Evolutionary conservation across 2,329 filamentous ascomycete genomes (phyloP).

Genomic region (Plenodomus lindquistii): DNA sequence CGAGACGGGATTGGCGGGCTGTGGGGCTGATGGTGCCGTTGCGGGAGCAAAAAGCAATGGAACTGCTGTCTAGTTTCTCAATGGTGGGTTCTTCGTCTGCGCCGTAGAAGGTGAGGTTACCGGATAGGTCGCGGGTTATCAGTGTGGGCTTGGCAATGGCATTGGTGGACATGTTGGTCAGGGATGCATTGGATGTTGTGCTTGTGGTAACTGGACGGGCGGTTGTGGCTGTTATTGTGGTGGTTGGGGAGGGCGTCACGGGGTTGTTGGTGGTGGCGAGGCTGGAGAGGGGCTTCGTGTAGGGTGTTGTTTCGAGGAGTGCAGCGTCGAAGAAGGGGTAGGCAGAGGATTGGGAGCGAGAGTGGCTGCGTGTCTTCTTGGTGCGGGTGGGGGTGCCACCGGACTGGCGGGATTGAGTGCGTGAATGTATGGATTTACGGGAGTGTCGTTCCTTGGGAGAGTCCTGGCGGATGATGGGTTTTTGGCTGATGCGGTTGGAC

Average conservation of each 20-base stretch:
- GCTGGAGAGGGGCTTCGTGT: constrained; percentile 3
- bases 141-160: constrained; percentile 5
- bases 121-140: constrained; percentile 20
- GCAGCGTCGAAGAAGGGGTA: constrained; percentile 32
- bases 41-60: constrained; percentile 19
- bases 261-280: constrained; percentile 3
- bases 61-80: constrained; percentile 19
- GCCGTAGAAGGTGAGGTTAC: constrained; percentile 26
- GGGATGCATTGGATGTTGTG: not conserved
- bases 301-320: constrained; percentile 5
- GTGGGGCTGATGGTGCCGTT: constrained; percentile 10
- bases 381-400: not conserved
- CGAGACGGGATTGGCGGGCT: constrained; percentile 9
- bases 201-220: not conserved
- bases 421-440: constrained; percentile 27
- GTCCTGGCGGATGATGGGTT: constrained; percentile 3
- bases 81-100: constrained; percentile 22
- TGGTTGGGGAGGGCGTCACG: not conserved
- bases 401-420: constrained; percentile 24
- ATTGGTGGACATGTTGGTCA: not conserved
- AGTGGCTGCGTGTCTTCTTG: constrained; percentile 22
- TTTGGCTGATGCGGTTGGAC: constrained; percentile 1
- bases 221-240: constrained; percentile 5
- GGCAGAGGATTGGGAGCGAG: constrained; percentile 34
- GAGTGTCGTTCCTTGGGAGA: constrained; percentile 29